Percentiles rank a stretch among this genome's conserved stretches.
phyloP scores from a whole-genome alignment of 495 filamentous ascomycete genomes.

The Acidomyces sp. region DNA sequence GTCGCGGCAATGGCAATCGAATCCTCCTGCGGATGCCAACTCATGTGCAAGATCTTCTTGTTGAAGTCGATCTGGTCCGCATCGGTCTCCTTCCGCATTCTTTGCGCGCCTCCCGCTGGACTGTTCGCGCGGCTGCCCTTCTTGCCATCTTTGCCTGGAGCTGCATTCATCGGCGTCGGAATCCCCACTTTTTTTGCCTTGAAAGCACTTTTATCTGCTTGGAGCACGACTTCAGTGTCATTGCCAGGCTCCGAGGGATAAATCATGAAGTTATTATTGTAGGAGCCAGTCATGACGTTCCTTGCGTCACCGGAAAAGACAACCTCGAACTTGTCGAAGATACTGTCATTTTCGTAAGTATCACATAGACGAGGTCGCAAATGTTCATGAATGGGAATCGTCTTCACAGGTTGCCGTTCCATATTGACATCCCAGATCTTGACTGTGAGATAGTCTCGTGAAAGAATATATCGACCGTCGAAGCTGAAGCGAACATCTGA shows the following conservation, averaged over 20 bases:
- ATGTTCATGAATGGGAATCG: constrained; percentile 97
- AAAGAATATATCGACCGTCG: constrained; percentile 93
- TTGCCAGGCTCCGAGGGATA: constrained; percentile 91
- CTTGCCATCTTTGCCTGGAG: constrained; percentile 66
- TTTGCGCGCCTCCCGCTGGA: constrained; percentile 67
- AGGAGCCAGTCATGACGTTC: constrained; percentile 98
- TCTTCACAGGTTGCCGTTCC: constrained; percentile 93
- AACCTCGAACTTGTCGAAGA: constrained; percentile 99
- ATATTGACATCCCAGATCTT: constrained; percentile 99
- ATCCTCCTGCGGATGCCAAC: constrained; percentile 99
- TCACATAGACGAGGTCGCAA: constrained; percentile 89
- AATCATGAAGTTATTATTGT: constrained; percentile 99
- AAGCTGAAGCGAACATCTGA: constrained; percentile 95
- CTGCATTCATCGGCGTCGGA: constrained; percentile 85
- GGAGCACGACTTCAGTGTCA: constrained; percentile 92
- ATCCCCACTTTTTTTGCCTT: constrained; percentile 99
- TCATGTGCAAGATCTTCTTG: constrained; percentile 99
- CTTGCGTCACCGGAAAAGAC: constrained; percentile 96
- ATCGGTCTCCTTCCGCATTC: constrained; percentile 98
- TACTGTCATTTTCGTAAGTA: constrained; percentile 98
- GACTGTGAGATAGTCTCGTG: constrained; percentile 92
- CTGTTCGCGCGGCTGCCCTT: constrained; percentile 69
- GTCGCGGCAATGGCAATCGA: constrained; percentile 99
- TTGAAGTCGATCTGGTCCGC: constrained; percentile 99
- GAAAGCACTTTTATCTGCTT: constrained; percentile 97